Evolutionary conservation across 495 filamentous ascomycete species (phyloP), one percentile per base, ranked within the genome.

Genomic region (Aspergillus wentii): DNA sequence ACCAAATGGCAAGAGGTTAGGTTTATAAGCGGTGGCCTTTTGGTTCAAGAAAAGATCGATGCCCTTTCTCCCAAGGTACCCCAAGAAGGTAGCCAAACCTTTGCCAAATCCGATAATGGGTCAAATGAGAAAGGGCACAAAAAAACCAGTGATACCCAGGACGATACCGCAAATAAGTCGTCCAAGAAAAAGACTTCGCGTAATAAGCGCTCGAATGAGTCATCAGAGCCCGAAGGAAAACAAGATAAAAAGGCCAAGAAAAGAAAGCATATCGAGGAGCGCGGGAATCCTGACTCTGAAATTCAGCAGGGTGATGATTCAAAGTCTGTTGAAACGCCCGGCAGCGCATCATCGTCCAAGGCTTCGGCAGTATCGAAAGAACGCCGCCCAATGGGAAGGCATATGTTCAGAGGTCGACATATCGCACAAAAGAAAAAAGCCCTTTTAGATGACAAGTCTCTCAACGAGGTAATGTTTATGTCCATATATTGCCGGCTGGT

Each of bases 381-480:
- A 23, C 61, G 64, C 20, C 67, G 67, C 25, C 67, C 67, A 11
- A 54, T 63, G 20, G 74, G 67, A 17, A 72, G 83, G 35, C 80
- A 84, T 51, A 65, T 77, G 29, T 75, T 84, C 35, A 69, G 87
- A 46, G 69, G 78, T 35, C 71, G 83, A 31, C 81, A 85, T 51
- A 90, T 91, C 51, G 80, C 77, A 26, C 83, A 87, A 48, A 94
- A 94, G 64, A 80, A 74, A 53, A 74, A 76, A 67, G 84, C 86
- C 3, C 70, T 81, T 29, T 67, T 83, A 60, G 82, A 91, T 56
- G 66, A 71, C 23, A 76, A 78, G 48, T 83, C 85, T 5, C 60
- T 91, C 35, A 87, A 87, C 44, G 83, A 91, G 76, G 85, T 86
- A 61, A 59, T 11, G 13, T 62, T 54, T 33, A 10, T 14, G 27